A percentile compares a stretch with the other conserved stretches of the same genome.
Conservation (phyloP, 208 protist species). For the Trypanosoma avium region DNA sequence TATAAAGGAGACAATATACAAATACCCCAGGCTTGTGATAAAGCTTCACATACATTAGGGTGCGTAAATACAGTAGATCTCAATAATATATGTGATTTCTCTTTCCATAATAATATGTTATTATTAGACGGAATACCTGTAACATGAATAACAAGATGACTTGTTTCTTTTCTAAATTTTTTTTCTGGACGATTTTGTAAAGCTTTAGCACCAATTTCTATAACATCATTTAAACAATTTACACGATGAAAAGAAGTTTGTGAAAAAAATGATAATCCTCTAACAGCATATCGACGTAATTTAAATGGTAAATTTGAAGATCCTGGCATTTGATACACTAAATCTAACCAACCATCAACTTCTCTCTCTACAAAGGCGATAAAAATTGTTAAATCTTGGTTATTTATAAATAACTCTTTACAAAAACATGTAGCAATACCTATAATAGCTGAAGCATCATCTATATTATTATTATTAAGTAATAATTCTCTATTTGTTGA, state of each 20-base stretch:
- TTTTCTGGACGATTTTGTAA: conserved; percentile 3
- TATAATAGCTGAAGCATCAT: background rate
- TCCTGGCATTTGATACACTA: conserved; percentile 7
- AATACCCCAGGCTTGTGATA: background rate
- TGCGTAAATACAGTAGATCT: conserved; percentile 2
- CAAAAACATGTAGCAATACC: conserved; percentile 7
- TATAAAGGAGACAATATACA: background rate
- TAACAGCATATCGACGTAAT: conserved; percentile 7
- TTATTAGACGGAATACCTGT: background rate
- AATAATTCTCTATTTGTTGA: too few relatives aligned
- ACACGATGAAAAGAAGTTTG: conserved; percentile 5
- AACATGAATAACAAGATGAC: conserved; percentile 3
- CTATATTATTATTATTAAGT: too few relatives aligned
- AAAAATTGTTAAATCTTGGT: background rate
- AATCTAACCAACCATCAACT: conserved; percentile 8
- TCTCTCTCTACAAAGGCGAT: conserved; percentile 8
- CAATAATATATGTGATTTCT: background rate
- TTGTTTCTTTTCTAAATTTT: background rate
- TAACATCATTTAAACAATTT: conserved; percentile 1
- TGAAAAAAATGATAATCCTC: background rate
- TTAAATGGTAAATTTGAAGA: background rate
- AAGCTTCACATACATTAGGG: background rate
- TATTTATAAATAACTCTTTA: background rate
- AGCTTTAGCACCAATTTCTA: conserved; percentile 11
- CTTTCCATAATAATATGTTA: background rate